Evolutionary conservation across 2,329 filamentous ascomycete species (phyloP).

Genomic region (Phialemoniopsis sp.): DNA sequence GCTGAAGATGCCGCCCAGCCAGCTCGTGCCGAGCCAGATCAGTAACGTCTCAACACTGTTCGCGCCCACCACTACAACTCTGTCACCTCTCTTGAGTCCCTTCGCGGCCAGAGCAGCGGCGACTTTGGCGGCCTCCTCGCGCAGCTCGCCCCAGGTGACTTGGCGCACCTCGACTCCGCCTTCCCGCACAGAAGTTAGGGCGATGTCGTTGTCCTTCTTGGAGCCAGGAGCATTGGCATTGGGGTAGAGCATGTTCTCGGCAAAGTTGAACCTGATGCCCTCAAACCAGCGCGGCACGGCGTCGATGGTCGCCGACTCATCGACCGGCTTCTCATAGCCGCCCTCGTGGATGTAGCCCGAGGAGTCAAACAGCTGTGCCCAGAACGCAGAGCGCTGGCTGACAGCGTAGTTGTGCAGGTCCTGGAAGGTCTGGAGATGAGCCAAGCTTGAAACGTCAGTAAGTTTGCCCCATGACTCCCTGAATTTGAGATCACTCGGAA

Average conservation of each 20-base stretch:
- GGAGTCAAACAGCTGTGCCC: constrained; percentile 56
- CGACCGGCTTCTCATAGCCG: constrained; percentile 54
- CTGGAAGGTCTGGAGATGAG: constrained; percentile 50
- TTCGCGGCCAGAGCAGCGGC: constrained; percentile 62
- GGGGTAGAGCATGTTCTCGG: constrained; percentile 74
- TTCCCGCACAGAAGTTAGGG: constrained; percentile 69
- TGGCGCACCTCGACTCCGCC: constrained; percentile 51
- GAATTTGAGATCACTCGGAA: no score
- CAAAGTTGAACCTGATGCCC: constrained; percentile 70
- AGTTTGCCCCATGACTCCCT: no score
- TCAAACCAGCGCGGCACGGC: constrained; percentile 73
- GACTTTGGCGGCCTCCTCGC: constrained; percentile 52
- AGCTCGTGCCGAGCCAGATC: constrained; percentile 65
- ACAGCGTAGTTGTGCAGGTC: constrained; percentile 70
- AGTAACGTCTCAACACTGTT: constrained; percentile 72
- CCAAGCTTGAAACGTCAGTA: background rate
- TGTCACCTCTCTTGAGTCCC: constrained; percentile 67
- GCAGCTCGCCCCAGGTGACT: constrained; percentile 64
- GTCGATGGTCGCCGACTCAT: constrained; percentile 67
- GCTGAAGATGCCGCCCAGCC: constrained; percentile 72
- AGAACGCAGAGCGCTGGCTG: constrained; percentile 59
- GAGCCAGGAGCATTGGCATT: constrained; percentile 24
- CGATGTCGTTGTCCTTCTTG: constrained; percentile 70
- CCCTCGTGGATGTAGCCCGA: constrained; percentile 61
- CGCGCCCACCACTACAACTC: constrained; percentile 70